phyloP scores from a whole-genome alignment of 352 stramenopile genomes.

The Pythium folliculosum region DNA sequence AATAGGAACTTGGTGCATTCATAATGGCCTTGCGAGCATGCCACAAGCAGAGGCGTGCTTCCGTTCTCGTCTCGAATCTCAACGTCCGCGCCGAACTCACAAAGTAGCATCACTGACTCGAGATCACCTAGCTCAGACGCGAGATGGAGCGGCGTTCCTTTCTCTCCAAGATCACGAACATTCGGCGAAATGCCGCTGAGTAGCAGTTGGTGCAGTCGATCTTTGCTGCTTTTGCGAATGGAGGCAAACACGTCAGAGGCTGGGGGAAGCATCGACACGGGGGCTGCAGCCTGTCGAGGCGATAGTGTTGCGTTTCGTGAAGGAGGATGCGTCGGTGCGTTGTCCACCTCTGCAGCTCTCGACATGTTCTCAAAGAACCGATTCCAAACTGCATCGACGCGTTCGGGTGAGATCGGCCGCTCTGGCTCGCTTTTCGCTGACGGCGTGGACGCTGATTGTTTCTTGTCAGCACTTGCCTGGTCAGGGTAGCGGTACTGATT shows the following conservation, averaged over 20 bases:
- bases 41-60: slow-evolving; percentile 68
- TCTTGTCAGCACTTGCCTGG: background rate
- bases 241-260: slow-evolving; percentile 47
- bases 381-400: slow-evolving; percentile 74
- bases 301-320: background rate
- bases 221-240: slow-evolving; percentile 47
- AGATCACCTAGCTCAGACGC: slow-evolving; percentile 65
- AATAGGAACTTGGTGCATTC: slow-evolving; percentile 71
- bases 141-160: slow-evolving; percentile 70
- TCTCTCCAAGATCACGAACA: slow-evolving; percentile 54
- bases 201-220: slow-evolving; percentile 49
- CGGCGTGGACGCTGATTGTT: background rate
- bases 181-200: slow-evolving; percentile 57
- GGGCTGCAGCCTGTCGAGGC: background rate
- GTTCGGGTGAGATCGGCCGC: slow-evolving; percentile 35
- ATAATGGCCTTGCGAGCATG: slow-evolving; percentile 69
- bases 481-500: background rate
- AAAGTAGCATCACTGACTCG: slow-evolving; percentile 66
- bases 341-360: slow-evolving; percentile 26
- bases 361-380: slow-evolving; percentile 77
- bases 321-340: background rate
- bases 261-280: slow-evolving; percentile 13
- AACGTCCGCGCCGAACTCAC: slow-evolving; percentile 64
- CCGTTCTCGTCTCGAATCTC: slow-evolving; percentile 64
- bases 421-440: slow-evolving; percentile 9